Evolutionary conservation across 139 green algal species (phyloP).

Genomic region (Parachlorella kessleri): DNA sequence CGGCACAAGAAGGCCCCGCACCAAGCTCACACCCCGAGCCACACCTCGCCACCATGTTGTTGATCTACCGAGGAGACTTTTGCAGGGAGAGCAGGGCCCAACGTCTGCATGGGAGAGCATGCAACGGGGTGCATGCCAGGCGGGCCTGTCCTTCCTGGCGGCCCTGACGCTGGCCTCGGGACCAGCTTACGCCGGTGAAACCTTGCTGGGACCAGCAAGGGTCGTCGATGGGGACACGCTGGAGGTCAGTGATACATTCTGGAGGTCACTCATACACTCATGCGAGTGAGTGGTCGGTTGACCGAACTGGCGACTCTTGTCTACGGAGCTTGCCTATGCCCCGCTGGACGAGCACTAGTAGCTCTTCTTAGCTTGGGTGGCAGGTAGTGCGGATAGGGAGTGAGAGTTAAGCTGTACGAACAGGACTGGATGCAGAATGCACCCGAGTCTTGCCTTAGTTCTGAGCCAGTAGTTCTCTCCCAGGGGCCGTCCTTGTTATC

Average conservation of each 20-base stretch:
- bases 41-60: no score
- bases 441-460: background rate
- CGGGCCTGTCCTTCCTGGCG: background rate
- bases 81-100: no score
- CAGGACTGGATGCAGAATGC: no score
- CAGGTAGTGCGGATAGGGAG: background rate
- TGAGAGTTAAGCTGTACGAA: background rate
- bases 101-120: no score
- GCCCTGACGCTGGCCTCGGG: background rate
- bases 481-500: background rate
- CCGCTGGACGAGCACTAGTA: no score
- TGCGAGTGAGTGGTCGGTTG: background rate
- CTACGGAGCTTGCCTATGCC: no score
- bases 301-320: background rate
- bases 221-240: conserved; percentile 76
- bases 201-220: conserved; percentile 47
- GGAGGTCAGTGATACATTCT: conserved; percentile 50
- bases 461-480: background rate
- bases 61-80: no score
- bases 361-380: background rate
- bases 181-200: conserved; percentile 21
- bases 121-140: background rate
- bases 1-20: no score
- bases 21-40: no score
- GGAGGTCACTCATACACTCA: background rate